Conservation (phyloP, 169 alveolate genomes). For the Eimeria praecox region DNA sequence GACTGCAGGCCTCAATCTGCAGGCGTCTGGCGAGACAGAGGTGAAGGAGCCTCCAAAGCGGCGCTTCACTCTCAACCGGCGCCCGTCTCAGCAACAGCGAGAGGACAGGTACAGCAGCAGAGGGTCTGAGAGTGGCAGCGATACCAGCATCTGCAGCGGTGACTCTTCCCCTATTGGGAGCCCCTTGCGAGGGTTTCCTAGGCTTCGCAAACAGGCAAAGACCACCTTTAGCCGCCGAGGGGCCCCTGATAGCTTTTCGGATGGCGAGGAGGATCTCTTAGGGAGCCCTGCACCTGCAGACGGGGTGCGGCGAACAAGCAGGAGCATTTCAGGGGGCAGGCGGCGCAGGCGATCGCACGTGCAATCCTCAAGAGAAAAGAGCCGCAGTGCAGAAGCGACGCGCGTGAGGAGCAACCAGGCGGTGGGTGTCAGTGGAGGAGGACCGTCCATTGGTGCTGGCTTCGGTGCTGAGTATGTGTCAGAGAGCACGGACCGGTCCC, state of each 20-base stretch:
- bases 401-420: background rate
- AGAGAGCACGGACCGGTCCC: constrained; percentile 8
- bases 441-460: background rate
- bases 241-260: constrained; percentile 30
- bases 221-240: constrained; percentile 66
- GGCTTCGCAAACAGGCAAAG: constrained; percentile 40
- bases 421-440: background rate
- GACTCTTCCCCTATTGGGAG: background rate
- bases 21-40: constrained; percentile 25
- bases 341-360: constrained; percentile 11
- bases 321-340: constrained; percentile 28
- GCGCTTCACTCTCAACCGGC: constrained; percentile 52
- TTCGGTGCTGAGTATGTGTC: background rate
- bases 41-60: constrained; percentile 17
- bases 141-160: constrained; percentile 36
- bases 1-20: constrained; percentile 51
- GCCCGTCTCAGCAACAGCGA: constrained; percentile 30
- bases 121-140: constrained; percentile 34
- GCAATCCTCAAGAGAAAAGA: background rate
- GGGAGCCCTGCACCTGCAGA: background rate
- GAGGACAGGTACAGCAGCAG: constrained; percentile 55
- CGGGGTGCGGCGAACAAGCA: background rate
- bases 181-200: background rate
- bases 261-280: background rate
- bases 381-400: background rate